Evolutionary conservation across 73 alveolate species (phyloP).

Genomic region (Urostyla sp.): DNA sequence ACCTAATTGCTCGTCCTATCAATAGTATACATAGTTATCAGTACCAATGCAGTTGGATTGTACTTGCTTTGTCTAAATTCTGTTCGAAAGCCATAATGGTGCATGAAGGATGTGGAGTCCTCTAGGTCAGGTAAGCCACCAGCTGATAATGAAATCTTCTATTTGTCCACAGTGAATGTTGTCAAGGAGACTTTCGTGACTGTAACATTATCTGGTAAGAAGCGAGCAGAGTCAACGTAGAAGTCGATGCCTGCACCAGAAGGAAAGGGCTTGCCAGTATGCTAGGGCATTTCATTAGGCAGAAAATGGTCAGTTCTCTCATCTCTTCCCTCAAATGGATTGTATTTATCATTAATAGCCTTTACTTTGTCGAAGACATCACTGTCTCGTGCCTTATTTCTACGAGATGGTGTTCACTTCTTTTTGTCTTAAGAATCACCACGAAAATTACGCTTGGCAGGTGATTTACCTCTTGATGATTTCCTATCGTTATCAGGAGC

Average conservation of each 20-base stretch:
- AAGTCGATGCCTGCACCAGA: slow-evolving; percentile 82
- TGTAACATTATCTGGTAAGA: slow-evolving; percentile 89
- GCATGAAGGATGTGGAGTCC: slow-evolving; percentile 70
- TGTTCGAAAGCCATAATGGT: slow-evolving; percentile 79
- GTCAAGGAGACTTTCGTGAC: slow-evolving; percentile 69
- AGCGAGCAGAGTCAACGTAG: slow-evolving; percentile 86
- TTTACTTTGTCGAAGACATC: slow-evolving; percentile 19
- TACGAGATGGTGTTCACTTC: slow-evolving; percentile 6
- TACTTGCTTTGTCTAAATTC: slow-evolving; percentile 82
- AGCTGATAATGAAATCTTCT: slow-evolving; percentile 68
- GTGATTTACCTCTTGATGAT: slow-evolving; percentile 34
- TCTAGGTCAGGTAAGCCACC: slow-evolving; percentile 82
- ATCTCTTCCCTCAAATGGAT: neutral
- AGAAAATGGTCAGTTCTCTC: slow-evolving; percentile 14
- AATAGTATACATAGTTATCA: slow-evolving; percentile 78
- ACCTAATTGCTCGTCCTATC: slow-evolving; percentile 78
- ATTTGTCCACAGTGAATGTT: slow-evolving; percentile 71
- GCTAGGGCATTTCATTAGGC: slow-evolving; percentile 53
- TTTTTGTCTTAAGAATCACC: slow-evolving; percentile 23
- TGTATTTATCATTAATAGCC: neutral
- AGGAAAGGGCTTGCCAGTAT: slow-evolving; percentile 47
- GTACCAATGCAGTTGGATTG: slow-evolving; percentile 82
- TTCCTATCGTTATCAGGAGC: neutral
- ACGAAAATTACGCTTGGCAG: slow-evolving; percentile 5
- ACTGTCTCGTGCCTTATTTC: neutral